A percentile compares a stretch with the other conserved stretches of the same genome.
Evolutionary conservation across 2,329 filamentous ascomycete genomes (phyloP).

Genomic region (Daldinia sp.): DNA sequence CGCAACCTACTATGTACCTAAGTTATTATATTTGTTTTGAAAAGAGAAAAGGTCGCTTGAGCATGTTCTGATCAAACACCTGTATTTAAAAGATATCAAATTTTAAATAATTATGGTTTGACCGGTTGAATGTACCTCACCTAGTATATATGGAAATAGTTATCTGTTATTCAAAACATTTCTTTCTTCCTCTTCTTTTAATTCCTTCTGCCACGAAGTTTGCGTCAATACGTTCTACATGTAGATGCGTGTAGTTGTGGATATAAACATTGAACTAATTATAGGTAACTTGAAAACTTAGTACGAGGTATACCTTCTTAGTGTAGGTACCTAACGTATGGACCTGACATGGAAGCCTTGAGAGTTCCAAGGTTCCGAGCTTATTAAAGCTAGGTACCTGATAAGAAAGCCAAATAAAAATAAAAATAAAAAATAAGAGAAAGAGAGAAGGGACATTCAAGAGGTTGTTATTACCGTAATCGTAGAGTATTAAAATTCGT

Average conservation of each 20-base stretch:
- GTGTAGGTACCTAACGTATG: too few species aligned
- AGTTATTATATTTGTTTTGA: slow-evolving; percentile 18
- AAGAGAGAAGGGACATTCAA: not conserved
- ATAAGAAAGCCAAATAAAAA: not conserved
- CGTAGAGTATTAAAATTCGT: not conserved
- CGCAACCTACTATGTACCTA: slow-evolving; percentile 5
- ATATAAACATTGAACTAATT: too few species aligned
- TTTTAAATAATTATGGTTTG: not conserved
- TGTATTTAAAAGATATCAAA: not conserved
- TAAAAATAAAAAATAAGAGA: not conserved
- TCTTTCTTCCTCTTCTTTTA: too few species aligned
- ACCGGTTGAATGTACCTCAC: not conserved
- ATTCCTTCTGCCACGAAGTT: too few species aligned
- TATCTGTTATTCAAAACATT: too few species aligned
- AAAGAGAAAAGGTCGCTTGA: not conserved
- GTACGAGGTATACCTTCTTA: too few species aligned
- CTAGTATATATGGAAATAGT: too few species aligned
- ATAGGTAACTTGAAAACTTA: too few species aligned
- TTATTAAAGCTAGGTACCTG: not conserved
- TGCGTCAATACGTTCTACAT: too few species aligned
- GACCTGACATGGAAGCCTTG: too few species aligned
- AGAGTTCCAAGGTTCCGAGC: too few species aligned
- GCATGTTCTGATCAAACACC: not conserved
- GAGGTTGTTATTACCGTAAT: slow-evolving; percentile 3
- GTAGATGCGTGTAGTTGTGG: too few species aligned